A percentile compares a stretch with the other conserved stretches of the same genome.
phyloP scores from a whole-genome alignment of 352 stramenopile genomes.

The Phytophthora idaei region DNA sequence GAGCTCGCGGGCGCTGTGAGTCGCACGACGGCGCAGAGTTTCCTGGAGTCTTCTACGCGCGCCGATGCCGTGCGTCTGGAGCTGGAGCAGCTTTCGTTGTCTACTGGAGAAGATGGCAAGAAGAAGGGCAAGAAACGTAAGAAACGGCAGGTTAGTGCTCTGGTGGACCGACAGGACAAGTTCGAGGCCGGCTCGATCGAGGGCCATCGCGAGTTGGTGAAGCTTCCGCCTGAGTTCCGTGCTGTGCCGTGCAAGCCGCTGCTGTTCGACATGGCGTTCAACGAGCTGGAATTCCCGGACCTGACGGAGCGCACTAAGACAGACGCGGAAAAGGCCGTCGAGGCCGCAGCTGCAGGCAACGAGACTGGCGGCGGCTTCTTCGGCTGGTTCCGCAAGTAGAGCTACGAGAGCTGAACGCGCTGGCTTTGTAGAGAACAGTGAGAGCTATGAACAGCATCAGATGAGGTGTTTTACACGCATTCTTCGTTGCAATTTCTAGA shows the following conservation, averaged over 20 bases:
- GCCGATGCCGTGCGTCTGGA: constrained; percentile 65
- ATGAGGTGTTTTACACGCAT: constrained; percentile 24
- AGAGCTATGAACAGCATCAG: constrained; percentile 25
- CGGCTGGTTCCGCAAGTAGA: constrained; percentile 84
- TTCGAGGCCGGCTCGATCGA: constrained; percentile 47
- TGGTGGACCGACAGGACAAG: constrained; percentile 48
- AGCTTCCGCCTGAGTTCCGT: constrained; percentile 66
- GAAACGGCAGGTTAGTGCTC: constrained; percentile 36
- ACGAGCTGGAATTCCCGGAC: constrained; percentile 81
- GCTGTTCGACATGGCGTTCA: constrained; percentile 85
- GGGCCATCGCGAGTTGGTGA: constrained; percentile 66
- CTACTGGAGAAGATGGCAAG: constrained; percentile 51
- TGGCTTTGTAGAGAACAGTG: constrained; percentile 15
- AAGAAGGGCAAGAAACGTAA: constrained; percentile 61
- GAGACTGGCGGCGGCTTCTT: constrained; percentile 58
- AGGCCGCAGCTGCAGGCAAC: constrained; percentile 46
- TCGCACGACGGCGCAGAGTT: constrained; percentile 74
- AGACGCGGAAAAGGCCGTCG: constrained; percentile 69
- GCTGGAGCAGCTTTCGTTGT: constrained; percentile 64
- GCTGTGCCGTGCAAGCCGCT: constrained; percentile 78
- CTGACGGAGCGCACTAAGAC: constrained; percentile 80
- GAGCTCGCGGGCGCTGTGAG: constrained; percentile 72
- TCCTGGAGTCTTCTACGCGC: constrained; percentile 64
- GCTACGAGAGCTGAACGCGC: not conserved
- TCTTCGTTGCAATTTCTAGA: constrained; percentile 22